Evolutionary conservation across 108 stramenopile species (phyloP).

Genomic region (Skeletonema menzelii): DNA sequence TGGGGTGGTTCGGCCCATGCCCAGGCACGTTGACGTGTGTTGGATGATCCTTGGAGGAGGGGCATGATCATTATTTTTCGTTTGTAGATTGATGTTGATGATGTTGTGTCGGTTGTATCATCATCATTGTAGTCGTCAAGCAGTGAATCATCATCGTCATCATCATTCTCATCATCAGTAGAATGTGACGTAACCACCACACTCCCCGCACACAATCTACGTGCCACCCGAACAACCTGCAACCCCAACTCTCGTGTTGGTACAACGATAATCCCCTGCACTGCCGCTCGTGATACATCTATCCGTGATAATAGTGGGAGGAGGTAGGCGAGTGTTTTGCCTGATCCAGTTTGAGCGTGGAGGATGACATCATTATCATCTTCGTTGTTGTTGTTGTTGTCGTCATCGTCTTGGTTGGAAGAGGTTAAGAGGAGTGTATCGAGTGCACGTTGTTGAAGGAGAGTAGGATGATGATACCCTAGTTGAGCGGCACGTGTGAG

Average conservation of each 20-base stretch:
- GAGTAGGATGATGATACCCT: conserved; percentile 64
- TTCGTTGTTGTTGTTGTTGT: too few species aligned
- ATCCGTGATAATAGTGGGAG: conserved; percentile 64
- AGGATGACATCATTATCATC: conserved; percentile 70
- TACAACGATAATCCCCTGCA: conserved; percentile 86
- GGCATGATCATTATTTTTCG: conserved; percentile 88
- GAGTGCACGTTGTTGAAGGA: conserved; percentile 66
- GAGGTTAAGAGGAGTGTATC: conserved; percentile 38
- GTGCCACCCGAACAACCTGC: conserved; percentile 83
- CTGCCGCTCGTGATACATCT: conserved; percentile 47
- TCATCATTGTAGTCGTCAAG: background rate
- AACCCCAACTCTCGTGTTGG: conserved; percentile 95
- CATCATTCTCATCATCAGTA: conserved; percentile 3
- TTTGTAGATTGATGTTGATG: conserved; percentile 1
- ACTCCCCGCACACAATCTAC: conserved; percentile 54
- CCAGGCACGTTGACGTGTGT: conserved; percentile 87
- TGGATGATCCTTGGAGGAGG: conserved; percentile 86
- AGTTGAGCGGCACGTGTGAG: conserved; percentile 51
- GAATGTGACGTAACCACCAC: background rate
- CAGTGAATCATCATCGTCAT: background rate
- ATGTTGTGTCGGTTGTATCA: conserved; percentile 1
- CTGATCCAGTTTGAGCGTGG: conserved; percentile 84
- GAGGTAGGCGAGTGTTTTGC: conserved; percentile 80
- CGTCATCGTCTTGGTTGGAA: conserved; percentile 31
- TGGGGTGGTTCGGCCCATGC: conserved; percentile 90